Percentiles rank a stretch among this genome's conserved stretches.
These are phyloP conservation scores for Monilinia aucupariae DNA, from an alignment of 2,329 filamentous ascomycete species.

Conservation along the genomic window DNA sequence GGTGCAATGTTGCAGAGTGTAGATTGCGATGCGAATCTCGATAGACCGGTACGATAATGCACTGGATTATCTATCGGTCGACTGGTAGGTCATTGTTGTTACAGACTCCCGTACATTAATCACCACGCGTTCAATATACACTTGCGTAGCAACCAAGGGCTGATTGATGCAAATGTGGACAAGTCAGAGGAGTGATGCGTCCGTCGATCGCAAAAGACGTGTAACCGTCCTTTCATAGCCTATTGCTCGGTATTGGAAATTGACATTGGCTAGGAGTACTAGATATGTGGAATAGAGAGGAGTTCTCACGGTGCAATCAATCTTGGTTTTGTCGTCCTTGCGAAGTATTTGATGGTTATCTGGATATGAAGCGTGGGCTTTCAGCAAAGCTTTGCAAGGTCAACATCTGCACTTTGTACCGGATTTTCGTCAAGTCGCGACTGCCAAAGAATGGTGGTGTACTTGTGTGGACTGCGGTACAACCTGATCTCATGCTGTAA, in stretches of 20 bases:
- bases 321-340: background rate
- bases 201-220: background rate
- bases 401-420: background rate
- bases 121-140: conserved; percentile 10
- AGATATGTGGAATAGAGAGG: background rate
- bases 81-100: background rate
- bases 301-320: background rate
- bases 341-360: background rate
- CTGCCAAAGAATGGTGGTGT: background rate
- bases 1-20: background rate
- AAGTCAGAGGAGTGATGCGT: conserved; percentile 6
- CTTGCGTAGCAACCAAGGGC: conserved; percentile 5
- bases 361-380: background rate
- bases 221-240: background rate
- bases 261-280: background rate
- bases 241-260: background rate
- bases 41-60: conserved; percentile 11
- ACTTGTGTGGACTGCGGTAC: background rate
- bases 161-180: background rate
- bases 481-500: conserved; percentile 1
- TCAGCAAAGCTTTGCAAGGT: background rate
- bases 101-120: conserved; percentile 1
- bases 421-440: background rate
- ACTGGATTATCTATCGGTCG: conserved; percentile 1
- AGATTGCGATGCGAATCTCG: conserved; percentile 4